Conservation (phyloP, 768 basidiomycete genomes). For the Kockovaella imperatae region DNA sequence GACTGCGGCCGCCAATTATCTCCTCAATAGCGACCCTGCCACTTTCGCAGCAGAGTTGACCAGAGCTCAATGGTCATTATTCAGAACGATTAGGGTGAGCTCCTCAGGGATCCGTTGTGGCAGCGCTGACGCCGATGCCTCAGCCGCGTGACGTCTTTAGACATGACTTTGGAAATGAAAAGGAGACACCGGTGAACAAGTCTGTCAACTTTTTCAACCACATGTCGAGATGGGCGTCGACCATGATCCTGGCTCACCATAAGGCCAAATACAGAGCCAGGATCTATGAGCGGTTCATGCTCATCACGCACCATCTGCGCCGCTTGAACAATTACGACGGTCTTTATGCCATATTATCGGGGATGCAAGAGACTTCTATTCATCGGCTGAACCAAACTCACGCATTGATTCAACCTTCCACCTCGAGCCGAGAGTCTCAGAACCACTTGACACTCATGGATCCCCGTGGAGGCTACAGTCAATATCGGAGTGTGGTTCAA, state of each 20-base stretch:
- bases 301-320: slow-evolving; percentile 72
- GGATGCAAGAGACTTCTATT: slow-evolving; percentile 75
- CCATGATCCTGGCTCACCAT: slow-evolving; percentile 81
- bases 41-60: slow-evolving; percentile 83
- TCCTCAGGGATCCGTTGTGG: background rate
- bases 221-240: slow-evolving; percentile 79
- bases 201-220: slow-evolving; percentile 75
- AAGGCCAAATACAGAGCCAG: slow-evolving; percentile 64
- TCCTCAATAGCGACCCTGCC: slow-evolving; percentile 16
- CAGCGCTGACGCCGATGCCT: slow-evolving; percentile 1
- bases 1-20: slow-evolving; percentile 1
- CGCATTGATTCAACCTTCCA: slow-evolving; percentile 60
- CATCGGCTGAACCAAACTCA: slow-evolving; percentile 65
- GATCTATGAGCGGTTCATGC: slow-evolving; percentile 81
- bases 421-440: slow-evolving; percentile 62
- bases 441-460: slow-evolving; percentile 80
- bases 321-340: slow-evolving; percentile 86
- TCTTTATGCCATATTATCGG: slow-evolving; percentile 85
- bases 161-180: slow-evolving; percentile 60
- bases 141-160: slow-evolving; percentile 86
- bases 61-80: slow-evolving; percentile 59
- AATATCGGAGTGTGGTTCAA: slow-evolving; percentile 81
- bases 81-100: slow-evolving; percentile 67
- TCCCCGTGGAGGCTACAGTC: slow-evolving; percentile 69
- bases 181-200: slow-evolving; percentile 61